These are phyloP conservation scores for Persicaria maculosa DNA, from an alignment of 148 eudicot species.

Conservation along the genomic window DNA sequence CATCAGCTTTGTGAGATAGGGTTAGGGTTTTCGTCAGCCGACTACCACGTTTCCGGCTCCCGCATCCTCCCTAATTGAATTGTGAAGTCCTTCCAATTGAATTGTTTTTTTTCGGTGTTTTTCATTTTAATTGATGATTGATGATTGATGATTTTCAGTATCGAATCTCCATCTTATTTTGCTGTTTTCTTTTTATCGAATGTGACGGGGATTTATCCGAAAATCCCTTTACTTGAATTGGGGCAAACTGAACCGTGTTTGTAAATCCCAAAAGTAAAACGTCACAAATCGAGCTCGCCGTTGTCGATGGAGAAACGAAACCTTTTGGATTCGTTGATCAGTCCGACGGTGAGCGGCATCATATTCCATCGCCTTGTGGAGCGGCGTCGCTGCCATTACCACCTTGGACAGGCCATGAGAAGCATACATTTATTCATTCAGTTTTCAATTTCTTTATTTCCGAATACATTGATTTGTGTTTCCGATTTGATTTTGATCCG, in stretches of 20 bases:
- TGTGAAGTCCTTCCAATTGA: neutral
- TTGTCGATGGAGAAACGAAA: slow-evolving; percentile 16
- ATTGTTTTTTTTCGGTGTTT: too few species aligned
- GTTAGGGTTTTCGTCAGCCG: neutral
- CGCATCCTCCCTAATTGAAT: too few species aligned
- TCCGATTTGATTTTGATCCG: too few species aligned
- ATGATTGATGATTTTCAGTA: too few species aligned
- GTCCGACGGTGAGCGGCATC: slow-evolving; percentile 21
- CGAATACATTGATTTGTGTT: too few species aligned
- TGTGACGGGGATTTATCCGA: slow-evolving; percentile 40
- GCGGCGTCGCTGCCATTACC: slow-evolving; percentile 38
- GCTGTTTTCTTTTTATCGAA: neutral
- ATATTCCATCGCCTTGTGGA: slow-evolving; percentile 43
- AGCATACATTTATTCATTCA: slow-evolving; percentile 13
- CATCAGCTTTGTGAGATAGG: neutral
- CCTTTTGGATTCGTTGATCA: neutral
- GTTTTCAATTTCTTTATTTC: neutral
- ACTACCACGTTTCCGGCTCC: neutral
- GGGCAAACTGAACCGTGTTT: slow-evolving; percentile 31
- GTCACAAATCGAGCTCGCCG: slow-evolving; percentile 22
- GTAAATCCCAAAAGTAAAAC: slow-evolving; percentile 32
- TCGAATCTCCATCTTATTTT: neutral
- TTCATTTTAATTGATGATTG: neutral
- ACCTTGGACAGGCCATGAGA: slow-evolving; percentile 39
- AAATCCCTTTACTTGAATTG: slow-evolving; percentile 29